Evolutionary conservation across 495 filamentous ascomycete genomes (phyloP), one percentile per base, ranked within the genome.

Genomic region (Xylaria cubensis): DNA sequence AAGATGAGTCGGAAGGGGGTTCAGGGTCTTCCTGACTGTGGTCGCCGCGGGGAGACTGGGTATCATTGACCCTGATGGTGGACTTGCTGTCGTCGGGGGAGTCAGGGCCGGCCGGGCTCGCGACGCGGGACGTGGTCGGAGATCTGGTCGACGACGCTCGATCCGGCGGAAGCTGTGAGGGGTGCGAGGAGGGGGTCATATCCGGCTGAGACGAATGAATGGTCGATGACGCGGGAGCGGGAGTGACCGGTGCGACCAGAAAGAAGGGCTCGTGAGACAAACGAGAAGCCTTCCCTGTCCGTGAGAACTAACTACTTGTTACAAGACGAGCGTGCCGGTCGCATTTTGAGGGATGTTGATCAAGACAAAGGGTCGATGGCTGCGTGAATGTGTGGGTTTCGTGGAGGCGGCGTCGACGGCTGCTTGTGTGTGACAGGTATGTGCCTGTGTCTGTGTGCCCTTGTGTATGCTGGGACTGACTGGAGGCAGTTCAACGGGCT

Each of bases 101-200:
- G 36, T 76, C 75, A 59, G 75, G 74, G 41, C 59, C 71, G 50
- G 51, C 55, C 41, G 63, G 70, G 34, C 39, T 66, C 29, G 70
- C 53, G 42, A 46, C 50, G 17, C 53, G 62, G 41, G 62, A 58
- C 24, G 9, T 51, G n/a, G 29, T 59, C 48, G 65, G n/a, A 24
- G 65, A 67, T 42, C 34, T 56, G 0, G 29, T 39, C 13, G 50
- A 66, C 64, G 69, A 59, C 50, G 66, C 67, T 72, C 72, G 75
- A 64, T 75, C 72, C 72, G 75, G 73, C 69, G 72, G 73, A 32
- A 75, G 71, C 44, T 77, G 77, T 65, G 77, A 77, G 69, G 74
- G 75, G 69, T 75, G 75, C 75, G 75, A 76, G 67, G 74, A 72
- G 71, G 77, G 77, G 65, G 77, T 70, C 77, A 79, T 79, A 19